Base-by-base conservation (phyloP, 208 protist species). In the Trypanosoma mega region DNA sequence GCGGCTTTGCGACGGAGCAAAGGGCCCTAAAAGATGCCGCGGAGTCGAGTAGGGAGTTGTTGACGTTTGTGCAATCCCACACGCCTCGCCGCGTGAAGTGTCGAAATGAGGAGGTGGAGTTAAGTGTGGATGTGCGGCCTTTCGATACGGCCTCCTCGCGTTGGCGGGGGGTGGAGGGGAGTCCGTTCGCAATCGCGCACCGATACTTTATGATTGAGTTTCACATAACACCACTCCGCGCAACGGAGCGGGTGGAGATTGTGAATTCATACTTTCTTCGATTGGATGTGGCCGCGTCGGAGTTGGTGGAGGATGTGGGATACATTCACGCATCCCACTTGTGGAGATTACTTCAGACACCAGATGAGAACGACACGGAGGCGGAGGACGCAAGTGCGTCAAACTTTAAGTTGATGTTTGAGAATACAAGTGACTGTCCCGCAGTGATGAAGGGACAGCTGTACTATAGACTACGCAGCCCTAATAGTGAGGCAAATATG, bases 261-360 rank as follows among this genome's bases (percentile, higher is more conserved):
- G 82, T 90, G 30, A 87, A 93, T 41, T 78, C 79, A 1, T 85
- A 90, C 54, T 90, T 93, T 71, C 53, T 72, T n/a, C 70, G 74
- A 2, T 59, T 88, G 4, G 73, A 86, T 63, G 62, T 85, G 31
- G 63, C 63, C 21, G 60, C 70, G 23, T 78, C 72, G 51, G 66
- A 85, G 62, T 64, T 90, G 4, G 34, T 86, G 27, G 82, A 90
- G 47, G 75, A 88, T 41, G 73, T 85, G 30, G 85, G 85, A 21
- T 84, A 81, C 31, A 29, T 93, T 30, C 72, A 85, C 58, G 75
- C 70, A 24, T 31, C 65, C 20, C 76, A 82, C 36, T 79, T 93
- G 6, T 63, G 76, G 36, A 68, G 58, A 36, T 72, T 87, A 62
- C 37, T 82, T 11, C 85, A 80, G 45, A 47, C 71, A 52, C 56